Base-by-base conservation (phyloP, 176 grass and related monocot genomes). In the Poa annua region DNA sequence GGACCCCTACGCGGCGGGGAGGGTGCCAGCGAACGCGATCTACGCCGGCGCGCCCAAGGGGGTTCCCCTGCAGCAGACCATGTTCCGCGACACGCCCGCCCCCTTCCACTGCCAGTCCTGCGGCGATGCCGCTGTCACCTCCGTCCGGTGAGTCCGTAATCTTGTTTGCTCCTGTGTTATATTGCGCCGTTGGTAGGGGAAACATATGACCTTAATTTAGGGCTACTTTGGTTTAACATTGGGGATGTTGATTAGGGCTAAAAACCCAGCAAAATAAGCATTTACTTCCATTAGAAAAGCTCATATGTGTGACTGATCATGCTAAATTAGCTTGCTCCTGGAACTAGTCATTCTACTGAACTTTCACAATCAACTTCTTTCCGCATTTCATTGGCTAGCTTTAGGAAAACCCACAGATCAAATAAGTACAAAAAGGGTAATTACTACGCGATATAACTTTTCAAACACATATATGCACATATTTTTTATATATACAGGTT, bases 61-160 rank as follows among this genome's bases (percentile, higher is more conserved):
- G 74, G 81, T 96, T 48, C 93, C 93, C 1, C 82, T 99, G 74
- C 96, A 96, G 84, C 93, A 99, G 78, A 96, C 96, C 81, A 99
- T 99, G 96, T 99, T 93, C 82, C 92, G 85, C 72, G 96, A 99
- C 86, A 99, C 93, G 19, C 93, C 96, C 20, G 93, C 96, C 36
- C 96, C 93, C 13, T 99, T 99, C 87, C 84, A 93, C 82, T 96
- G 96, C 84, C 89, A 93, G 80, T 88, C 90, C 63, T 99, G 96
- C 63, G 96, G 93, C 6, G 84, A 78, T 11, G 88, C 96, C 19
- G 93, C 87, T 53, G 80, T 95, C 83, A 85, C 96, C 16, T 83
- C 85, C 63, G 70, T 99, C 83, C 94, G 87, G 96, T 98, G 61
- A 85, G 83, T 0, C 52, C 52, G 1, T 48, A 22, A 10, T 45